Base-by-base conservation (phyloP, 441 rosid genomes). In the Gossypium davidsonii region DNA sequence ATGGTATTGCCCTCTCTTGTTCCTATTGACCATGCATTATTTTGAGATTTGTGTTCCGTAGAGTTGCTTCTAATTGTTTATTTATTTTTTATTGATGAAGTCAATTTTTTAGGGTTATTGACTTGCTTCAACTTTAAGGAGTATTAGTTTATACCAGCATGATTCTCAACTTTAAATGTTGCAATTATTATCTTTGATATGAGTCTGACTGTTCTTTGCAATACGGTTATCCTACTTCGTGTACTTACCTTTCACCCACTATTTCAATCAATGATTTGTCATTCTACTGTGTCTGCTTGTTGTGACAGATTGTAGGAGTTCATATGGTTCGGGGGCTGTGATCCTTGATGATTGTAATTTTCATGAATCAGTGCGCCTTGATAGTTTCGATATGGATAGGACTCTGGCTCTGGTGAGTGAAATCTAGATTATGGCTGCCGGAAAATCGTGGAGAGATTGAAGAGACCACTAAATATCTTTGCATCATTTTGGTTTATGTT, bases 361-460 rank as follows among this genome's bases (percentile, higher is more conserved):
- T 77, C 98, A 93, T 84, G 98, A 93, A 87, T 95, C 99, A 76
- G 98, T 93, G 56, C 95, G 93, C 67, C 96, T 95, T 62, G 97
- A 95, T 77, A 91, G 85, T 80, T 95, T 95, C 28, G 99, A 95
- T 72, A 49, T 79, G 58, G 99, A 95, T 76, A 88, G 95, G 80
- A 93, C 98, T 74, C 79, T 95, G 85, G 78, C 90, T 73, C 82
- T 95, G 94, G 99, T 93, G 78, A 91, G 98, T 76, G 74, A 74
- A 68, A 64, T 42, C 66, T 48, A 66, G 76, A 73, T 1, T 11
- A 17, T 66, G 55, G 39, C 31, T 44, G 18, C 48, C 4, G 10
- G 8, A 17, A 17, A 34, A 51, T 62, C 73, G 11, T 70, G 9
- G 69, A 23, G 74, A 52, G 51, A 15, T 53, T 75, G 70, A 66